Conservation (phyloP, 495 filamentous ascomycete genomes). For the Neurospora terricola region DNA sequence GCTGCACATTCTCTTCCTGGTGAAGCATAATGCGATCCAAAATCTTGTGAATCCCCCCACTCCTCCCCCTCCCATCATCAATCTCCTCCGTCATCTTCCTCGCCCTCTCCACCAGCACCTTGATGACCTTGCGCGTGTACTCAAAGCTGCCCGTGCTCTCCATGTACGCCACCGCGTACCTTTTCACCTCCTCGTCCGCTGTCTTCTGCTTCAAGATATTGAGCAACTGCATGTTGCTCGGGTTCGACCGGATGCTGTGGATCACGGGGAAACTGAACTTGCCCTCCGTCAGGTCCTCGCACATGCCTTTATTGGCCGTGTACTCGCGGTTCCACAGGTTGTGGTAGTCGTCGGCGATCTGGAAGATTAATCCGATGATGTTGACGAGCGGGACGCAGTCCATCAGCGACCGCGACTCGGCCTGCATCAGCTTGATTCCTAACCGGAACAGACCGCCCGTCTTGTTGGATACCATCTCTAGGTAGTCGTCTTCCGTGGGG, state of each 20-base stretch:
- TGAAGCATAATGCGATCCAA: constrained; percentile 30
- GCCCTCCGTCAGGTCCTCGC: constrained; percentile 93
- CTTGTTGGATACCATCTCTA: constrained; percentile 98
- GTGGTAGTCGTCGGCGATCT: constrained; percentile 93
- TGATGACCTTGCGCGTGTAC: constrained; percentile 65
- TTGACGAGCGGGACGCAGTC: constrained; percentile 84
- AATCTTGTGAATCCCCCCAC: constrained; percentile 38
- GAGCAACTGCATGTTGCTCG: constrained; percentile 68
- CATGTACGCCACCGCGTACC: constrained; percentile 88
- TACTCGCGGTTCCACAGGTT: constrained; percentile 71
- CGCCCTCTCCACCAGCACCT: constrained; percentile 56
- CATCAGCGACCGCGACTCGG: constrained; percentile 54
- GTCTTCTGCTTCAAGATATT: constrained; percentile 92
- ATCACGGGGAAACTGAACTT: constrained; percentile 98
- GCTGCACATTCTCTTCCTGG: not conserved
- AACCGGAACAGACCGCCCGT: constrained; percentile 93
- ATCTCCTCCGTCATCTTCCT: constrained; percentile 55
- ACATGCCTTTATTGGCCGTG: constrained; percentile 83
- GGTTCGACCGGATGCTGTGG: constrained; percentile 79
- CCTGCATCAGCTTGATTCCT: constrained; percentile 93
- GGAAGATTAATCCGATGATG: constrained; percentile 84
- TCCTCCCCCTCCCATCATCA: constrained; percentile 42
- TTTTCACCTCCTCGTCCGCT: constrained; percentile 76
- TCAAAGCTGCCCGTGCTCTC: constrained; percentile 79
- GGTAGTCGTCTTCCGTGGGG: constrained; percentile 90